A percentile compares a stretch with the other conserved stretches of the same genome.
Evolutionary conservation across 2,329 filamentous ascomycete genomes (phyloP).

Genomic region (Pseudonectria buxi): DNA sequence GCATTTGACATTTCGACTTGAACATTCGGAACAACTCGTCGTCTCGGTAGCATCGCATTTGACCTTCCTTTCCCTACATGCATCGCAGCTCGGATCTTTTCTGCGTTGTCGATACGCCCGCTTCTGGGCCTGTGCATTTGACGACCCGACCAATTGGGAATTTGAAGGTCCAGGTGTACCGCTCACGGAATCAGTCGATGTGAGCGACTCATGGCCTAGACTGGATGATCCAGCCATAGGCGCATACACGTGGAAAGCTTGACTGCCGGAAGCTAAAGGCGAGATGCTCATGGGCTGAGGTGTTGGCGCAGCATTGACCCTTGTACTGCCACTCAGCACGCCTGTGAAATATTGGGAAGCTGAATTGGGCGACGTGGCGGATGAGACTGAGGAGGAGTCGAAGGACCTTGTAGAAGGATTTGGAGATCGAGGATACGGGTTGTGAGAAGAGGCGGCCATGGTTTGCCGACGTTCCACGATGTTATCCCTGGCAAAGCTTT

Average conservation of each 20-base stretch:
- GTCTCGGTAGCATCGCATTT: slow-evolving; percentile 96
- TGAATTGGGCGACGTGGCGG: slow-evolving; percentile 52
- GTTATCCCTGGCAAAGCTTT: neutral
- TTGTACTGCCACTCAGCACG: slow-evolving; percentile 45
- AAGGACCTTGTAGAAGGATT: slow-evolving; percentile 56
- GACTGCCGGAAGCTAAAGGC: slow-evolving; percentile 40
- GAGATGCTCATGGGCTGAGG: slow-evolving; percentile 49
- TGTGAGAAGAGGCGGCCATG: slow-evolving; percentile 51
- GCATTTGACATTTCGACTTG: slow-evolving; percentile 91
- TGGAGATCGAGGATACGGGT: slow-evolving; percentile 53
- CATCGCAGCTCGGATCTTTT: slow-evolving; percentile 97
- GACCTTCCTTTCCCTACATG: slow-evolving; percentile 79
- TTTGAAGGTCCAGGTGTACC: slow-evolving; percentile 43
- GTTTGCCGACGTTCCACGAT: neutral
- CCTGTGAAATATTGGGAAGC: slow-evolving; percentile 45
- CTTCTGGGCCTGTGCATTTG: slow-evolving; percentile 65
- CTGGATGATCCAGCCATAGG: slow-evolving; percentile 41
- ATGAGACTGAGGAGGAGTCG: slow-evolving; percentile 58
- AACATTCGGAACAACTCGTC: slow-evolving; percentile 93
- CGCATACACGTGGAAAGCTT: slow-evolving; percentile 48
- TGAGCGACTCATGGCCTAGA: slow-evolving; percentile 53
- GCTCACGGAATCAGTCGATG: slow-evolving; percentile 51
- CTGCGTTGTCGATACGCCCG: slow-evolving; percentile 88
- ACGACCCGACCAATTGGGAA: slow-evolving; percentile 32
- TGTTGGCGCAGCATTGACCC: slow-evolving; percentile 41